Evolutionary conservation across 1,284 basidiomycete species (phyloP).

Genomic region (Cutaneotrichosporon sp.): DNA sequence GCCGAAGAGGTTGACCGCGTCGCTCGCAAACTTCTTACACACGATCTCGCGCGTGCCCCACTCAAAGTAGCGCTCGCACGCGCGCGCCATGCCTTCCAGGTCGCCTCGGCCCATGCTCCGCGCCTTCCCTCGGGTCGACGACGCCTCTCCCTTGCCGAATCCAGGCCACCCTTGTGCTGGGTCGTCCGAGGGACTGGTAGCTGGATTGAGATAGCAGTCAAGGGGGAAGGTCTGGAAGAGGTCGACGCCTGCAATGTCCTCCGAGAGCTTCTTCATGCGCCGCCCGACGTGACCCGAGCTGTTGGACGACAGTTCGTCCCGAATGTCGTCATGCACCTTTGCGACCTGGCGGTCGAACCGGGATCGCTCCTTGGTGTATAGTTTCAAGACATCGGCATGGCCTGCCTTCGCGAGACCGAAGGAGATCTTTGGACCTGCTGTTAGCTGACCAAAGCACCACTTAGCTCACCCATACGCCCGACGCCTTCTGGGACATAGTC

Average conservation of each 20-base stretch:
- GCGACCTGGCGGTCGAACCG: constrained; percentile 51
- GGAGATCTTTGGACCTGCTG: constrained; percentile 51
- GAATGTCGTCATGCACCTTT: constrained; percentile 62
- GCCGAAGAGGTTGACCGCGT: constrained; percentile 39
- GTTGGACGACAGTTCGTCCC: constrained; percentile 71
- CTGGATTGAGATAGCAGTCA: constrained; percentile 70
- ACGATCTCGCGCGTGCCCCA: constrained; percentile 74
- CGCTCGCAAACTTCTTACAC: constrained; percentile 45
- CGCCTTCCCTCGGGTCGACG: constrained; percentile 32
- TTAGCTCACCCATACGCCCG: constrained; percentile 36
- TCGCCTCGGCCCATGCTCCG: constrained; percentile 51
- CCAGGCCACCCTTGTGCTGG: constrained; percentile 42
- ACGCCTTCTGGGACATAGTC: constrained; percentile 72
- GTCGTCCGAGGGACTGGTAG: constrained; percentile 31
- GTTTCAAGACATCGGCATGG: constrained; percentile 60
- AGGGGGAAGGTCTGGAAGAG: constrained; percentile 70
- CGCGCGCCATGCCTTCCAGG: constrained; percentile 67
- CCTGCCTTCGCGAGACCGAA: constrained; percentile 56
- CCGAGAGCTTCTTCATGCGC: constrained; percentile 63
- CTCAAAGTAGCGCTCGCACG: constrained; percentile 84
- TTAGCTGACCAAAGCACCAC: constrained; percentile 2
- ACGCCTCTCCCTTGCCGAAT: constrained; percentile 35
- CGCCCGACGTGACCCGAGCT: constrained; percentile 61
- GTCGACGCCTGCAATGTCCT: constrained; percentile 46
- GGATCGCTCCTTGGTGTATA: constrained; percentile 56